phyloP scores from a whole-genome alignment of 1,284 basidiomycete species.

The Cutaneotrichosporon sp. region DNA sequence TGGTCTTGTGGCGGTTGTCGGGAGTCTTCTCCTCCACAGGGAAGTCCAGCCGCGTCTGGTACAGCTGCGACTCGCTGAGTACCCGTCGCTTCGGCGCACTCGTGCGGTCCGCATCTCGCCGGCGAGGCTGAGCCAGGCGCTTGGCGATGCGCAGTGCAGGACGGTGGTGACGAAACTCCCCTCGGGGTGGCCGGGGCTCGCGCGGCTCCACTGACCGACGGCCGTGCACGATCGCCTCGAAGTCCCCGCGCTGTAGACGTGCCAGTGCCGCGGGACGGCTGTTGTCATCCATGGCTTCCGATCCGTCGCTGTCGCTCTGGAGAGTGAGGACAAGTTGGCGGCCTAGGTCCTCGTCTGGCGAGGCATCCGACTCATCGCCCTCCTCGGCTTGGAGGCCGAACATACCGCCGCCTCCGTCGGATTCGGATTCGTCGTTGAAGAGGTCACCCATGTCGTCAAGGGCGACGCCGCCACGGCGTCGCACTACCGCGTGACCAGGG shows the following conservation, averaged over 20 bases:
- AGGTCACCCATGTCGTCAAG: conserved; percentile 28
- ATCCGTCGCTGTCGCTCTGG: conserved; percentile 21
- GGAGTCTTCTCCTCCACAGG: conserved; percentile 19
- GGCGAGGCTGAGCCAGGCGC: conserved; percentile 9
- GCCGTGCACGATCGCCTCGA: conserved; percentile 42
- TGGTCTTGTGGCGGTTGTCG: background rate
- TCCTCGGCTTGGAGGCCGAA: conserved; percentile 13
- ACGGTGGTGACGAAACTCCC: conserved; percentile 16
- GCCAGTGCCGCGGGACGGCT: conserved; percentile 32
- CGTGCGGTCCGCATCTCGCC: background rate
- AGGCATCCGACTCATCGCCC: conserved; percentile 12
- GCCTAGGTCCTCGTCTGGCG: conserved; percentile 4
- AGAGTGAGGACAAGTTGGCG: conserved; percentile 24
- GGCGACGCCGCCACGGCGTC: conserved; percentile 24
- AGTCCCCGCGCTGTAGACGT: conserved; percentile 45
- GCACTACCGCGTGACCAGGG: conserved; percentile 41
- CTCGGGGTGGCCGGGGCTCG: background rate
- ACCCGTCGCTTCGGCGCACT: background rate
- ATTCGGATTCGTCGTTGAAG: conserved; percentile 16
- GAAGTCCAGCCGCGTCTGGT: conserved; percentile 42
- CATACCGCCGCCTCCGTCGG: background rate
- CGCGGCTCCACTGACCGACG: conserved; percentile 1
- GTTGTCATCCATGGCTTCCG: conserved; percentile 42
- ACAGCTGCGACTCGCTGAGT: conserved; percentile 12
- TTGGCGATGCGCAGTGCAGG: conserved; percentile 33